phyloP scores from a whole-genome alignment of 1,139 yeast species.

The Debaryomycetaceae sp. region DNA sequence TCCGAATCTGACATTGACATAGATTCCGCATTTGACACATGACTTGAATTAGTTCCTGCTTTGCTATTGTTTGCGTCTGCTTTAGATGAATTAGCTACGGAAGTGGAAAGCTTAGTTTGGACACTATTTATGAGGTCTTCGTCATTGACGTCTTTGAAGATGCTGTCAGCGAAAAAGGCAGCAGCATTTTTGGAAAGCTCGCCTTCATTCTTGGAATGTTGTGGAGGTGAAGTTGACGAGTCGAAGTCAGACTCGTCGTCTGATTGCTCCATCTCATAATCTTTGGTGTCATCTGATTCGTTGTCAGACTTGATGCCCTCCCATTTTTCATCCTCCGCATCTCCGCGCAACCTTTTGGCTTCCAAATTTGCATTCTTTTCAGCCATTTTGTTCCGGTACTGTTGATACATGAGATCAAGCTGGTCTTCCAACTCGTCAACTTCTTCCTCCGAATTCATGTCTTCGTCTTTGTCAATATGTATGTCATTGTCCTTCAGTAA shows the following conservation, averaged over 20 bases:
- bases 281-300: slow-evolving; percentile 37
- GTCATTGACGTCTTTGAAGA: slow-evolving; percentile 64
- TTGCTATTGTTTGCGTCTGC: slow-evolving; percentile 1
- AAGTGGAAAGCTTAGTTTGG: slow-evolving; percentile 22
- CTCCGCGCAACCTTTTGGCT: slow-evolving; percentile 81
- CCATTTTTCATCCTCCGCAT: slow-evolving; percentile 80
- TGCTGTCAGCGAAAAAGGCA: slow-evolving; percentile 71
- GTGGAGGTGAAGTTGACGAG: slow-evolving; percentile 48
- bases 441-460: slow-evolving; percentile 52
- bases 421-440: slow-evolving; percentile 75
- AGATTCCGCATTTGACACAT: slow-evolving; percentile 11
- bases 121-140: slow-evolving; percentile 14
- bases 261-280: slow-evolving; percentile 44
- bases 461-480: slow-evolving; percentile 40
- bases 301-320: slow-evolving; percentile 65
- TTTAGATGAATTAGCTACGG: slow-evolving; percentile 16
- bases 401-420: slow-evolving; percentile 75
- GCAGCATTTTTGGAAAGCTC: slow-evolving; percentile 70
- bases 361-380: slow-evolving; percentile 77
- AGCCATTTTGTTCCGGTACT: slow-evolving; percentile 68
- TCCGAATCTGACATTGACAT: background rate
- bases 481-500: slow-evolving; percentile 54
- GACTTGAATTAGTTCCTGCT: slow-evolving; percentile 7
- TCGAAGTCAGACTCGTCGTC: slow-evolving; percentile 77
- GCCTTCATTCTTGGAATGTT: slow-evolving; percentile 41